Percentiles rank a stretch among this genome's conserved stretches.
Evolutionary conservation across 1,284 basidiomycete genomes (phyloP).

Genomic region (Austroboletus novae-zelandiae): DNA sequence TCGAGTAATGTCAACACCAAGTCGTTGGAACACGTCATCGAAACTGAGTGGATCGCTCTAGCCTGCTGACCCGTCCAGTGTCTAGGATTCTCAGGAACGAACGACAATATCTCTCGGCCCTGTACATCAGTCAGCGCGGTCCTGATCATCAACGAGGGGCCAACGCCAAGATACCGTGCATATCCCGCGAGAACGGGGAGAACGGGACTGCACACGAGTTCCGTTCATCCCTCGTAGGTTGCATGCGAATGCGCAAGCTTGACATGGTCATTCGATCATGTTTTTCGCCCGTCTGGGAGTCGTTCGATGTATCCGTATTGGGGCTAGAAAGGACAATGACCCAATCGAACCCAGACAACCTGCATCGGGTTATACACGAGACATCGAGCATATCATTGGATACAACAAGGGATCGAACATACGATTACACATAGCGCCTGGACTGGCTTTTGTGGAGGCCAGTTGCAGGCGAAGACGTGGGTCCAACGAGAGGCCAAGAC

Average conservation of each 20-base stretch:
- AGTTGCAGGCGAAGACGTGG: conserved; percentile 31
- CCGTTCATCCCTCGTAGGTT: conserved; percentile 41
- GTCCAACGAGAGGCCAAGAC: conserved; percentile 39
- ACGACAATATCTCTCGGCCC: conserved; percentile 38
- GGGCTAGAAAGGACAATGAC: conserved; percentile 1
- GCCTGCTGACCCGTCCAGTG: conserved; percentile 10
- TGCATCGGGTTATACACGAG: conserved; percentile 46
- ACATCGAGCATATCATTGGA: conserved; percentile 28
- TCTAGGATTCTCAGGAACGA: conserved; percentile 58
- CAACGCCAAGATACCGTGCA: conserved; percentile 14
- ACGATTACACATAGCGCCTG: conserved; percentile 33
- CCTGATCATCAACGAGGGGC: no score
- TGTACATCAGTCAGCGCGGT: no score
- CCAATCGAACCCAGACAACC: conserved; percentile 34
- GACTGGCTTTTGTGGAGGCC: conserved; percentile 15
- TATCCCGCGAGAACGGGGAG: conserved; percentile 19
- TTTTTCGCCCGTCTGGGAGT: conserved; percentile 52
- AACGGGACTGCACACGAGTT: conserved; percentile 26
- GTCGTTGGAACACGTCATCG: conserved; percentile 30
- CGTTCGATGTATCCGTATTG: conserved; percentile 38
- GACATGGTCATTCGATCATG: conserved; percentile 46
- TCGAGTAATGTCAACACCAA: conserved; percentile 42
- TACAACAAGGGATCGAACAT: conserved; percentile 30
- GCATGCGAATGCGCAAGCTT: conserved; percentile 51
- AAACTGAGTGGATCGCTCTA: background rate